Conservation (phyloP, 2,329 filamentous ascomycete genomes). For the Ploettnerulaceae sp. region DNA sequence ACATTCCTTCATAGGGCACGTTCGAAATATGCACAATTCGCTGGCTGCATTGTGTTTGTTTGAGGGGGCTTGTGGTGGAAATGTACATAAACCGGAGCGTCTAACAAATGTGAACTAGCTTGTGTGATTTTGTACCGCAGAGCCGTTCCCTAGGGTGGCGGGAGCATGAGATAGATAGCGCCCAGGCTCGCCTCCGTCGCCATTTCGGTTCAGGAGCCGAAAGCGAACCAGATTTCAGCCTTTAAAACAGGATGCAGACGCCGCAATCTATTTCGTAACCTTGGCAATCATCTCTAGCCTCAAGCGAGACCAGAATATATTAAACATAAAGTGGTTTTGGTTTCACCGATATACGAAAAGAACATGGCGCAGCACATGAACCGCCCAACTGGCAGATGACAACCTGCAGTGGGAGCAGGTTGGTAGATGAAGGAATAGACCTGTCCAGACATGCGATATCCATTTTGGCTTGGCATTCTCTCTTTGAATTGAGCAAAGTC, state of each 20-base stretch:
- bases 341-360: conserved; percentile 2
- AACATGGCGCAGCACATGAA: background rate
- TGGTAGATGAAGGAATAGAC: conserved; percentile 1
- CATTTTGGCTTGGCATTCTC: background rate
- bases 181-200: conserved; percentile 3
- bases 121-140: background rate
- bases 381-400: background rate
- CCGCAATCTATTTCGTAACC: background rate
- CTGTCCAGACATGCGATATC: conserved; percentile 4
- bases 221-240: background rate
- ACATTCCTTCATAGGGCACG: too few relatives aligned
- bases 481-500: background rate
- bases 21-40: background rate
- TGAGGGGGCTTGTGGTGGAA: background rate
- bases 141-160: background rate
- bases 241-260: conserved; percentile 1
- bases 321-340: conserved; percentile 6
- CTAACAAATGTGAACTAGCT: background rate
- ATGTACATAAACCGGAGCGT: background rate
- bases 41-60: background rate
- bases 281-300: background rate
- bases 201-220: background rate
- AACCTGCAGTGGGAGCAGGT: background rate
- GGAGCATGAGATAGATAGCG: background rate
- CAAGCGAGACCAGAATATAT: conserved; percentile 4